Evolutionary conservation across 2,329 filamentous ascomycete genomes (phyloP), one percentile per base, ranked within the genome.

Genomic region (Fusarium veterinarium): DNA sequence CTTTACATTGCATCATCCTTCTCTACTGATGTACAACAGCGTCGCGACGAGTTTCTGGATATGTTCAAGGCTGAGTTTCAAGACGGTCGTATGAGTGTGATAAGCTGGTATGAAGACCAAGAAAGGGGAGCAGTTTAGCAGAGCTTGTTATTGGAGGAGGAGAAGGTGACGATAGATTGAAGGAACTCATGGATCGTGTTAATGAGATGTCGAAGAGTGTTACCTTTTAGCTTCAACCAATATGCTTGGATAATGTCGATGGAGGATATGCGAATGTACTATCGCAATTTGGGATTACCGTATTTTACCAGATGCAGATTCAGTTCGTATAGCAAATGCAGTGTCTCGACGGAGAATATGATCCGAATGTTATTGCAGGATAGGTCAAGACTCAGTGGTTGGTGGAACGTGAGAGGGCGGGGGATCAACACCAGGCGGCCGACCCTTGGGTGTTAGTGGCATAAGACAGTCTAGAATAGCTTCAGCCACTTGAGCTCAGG

Each of bases 41-140:
- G 57, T 12, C 70, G 80, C 11, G 60, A 64, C 2, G 75, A 67
- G 16, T 82, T 81, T 59, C 60, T 81, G 4, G 57, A 71, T 28
- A 56, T 56, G 35, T 81, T 79, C 58, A 62, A 42, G 23, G 23
- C 56, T 10, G 75, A 75, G 35, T 78, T 81, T 28, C 68, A 73
- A 52, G 33, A 68, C 2, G 79, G 79, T 6, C 65, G 64, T 25
- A 78, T 82, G 76, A 72, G 78, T 23, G 74, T 79, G 40, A 20
- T 81, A 55, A 80, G 78, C 44, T 81, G 80, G 79, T 80, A 78
- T 35, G 79, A 81, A 60, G 78, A 81, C 51, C 53, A 58, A 7
- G 72, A 73, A n/a, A 60, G 19, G 65, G 70, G 0, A 59, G 59
- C 25, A 80, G 80, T 46, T 60, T 81, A 38, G 78, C 72, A 13